Evolutionary conservation across 495 filamentous ascomycete genomes (phyloP).

Genomic region (Penicillium waksmanii): DNA sequence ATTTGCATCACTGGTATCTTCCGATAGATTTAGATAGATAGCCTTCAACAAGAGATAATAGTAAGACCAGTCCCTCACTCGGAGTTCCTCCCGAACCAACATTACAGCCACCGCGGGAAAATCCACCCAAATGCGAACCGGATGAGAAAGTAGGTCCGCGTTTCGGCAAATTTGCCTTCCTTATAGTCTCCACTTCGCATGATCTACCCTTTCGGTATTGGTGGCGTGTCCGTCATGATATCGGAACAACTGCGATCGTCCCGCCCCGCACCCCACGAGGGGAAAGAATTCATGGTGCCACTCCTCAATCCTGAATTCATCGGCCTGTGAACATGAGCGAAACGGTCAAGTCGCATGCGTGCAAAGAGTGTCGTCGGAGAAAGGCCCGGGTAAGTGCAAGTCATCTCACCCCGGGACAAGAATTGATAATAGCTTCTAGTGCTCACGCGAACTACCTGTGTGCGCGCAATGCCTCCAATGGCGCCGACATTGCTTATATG

Average conservation of each 20-base stretch:
- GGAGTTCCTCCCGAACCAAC: too few relatives aligned
- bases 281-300: slow-evolving; percentile 3
- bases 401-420: not conserved
- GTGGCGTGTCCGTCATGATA: not conserved
- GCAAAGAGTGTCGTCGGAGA: slow-evolving; percentile 8
- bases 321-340: slow-evolving; percentile 5
- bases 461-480: slow-evolving; percentile 15
- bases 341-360: slow-evolving; percentile 6
- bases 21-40: too few relatives aligned
- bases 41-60: too few relatives aligned
- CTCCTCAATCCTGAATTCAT: not conserved
- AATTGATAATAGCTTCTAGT: slow-evolving; percentile 2
- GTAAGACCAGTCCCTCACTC: too few relatives aligned
- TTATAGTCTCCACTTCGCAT: not conserved
- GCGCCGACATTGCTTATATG: slow-evolving; percentile 9
- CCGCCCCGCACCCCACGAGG: slow-evolving; percentile 4
- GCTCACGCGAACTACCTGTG: slow-evolving; percentile 12
- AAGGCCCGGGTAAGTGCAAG: slow-evolving; percentile 6
- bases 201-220: slow-evolving; percentile 4
- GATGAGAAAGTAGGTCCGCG: not conserved
- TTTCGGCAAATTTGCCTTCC: slow-evolving; percentile 1
- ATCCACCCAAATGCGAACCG: not conserved
- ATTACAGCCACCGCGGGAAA: not conserved
- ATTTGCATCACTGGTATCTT: too few relatives aligned
- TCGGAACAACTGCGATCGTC: slow-evolving; percentile 5